Percentiles rank a stretch among this genome's conserved stretches.
These are phyloP conservation scores for Kwoniella bestiolae DNA, from an alignment of 768 basidiomycete species.

Conservation along the genomic window DNA sequence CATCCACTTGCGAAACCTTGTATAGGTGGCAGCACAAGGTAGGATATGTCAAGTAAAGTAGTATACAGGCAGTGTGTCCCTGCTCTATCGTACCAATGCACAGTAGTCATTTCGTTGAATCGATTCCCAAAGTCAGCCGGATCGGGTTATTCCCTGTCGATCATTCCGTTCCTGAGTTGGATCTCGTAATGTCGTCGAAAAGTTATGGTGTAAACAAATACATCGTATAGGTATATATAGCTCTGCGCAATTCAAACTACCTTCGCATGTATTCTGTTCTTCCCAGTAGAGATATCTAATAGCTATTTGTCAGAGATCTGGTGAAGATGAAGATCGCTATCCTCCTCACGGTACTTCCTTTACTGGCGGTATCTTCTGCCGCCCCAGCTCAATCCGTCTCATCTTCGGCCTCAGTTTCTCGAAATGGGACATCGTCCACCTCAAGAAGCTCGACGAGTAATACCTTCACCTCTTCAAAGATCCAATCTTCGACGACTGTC, in stretches of 20 bases:
- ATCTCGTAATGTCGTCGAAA: neutral
- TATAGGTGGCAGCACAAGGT: no score
- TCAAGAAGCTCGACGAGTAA: neutral
- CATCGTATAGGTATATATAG: neutral
- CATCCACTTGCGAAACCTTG: no score
- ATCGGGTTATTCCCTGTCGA: neutral
- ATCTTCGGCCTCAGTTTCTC: neutral
- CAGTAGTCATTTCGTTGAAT: no score
- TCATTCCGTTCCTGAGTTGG: neutral
- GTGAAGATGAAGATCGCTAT: neutral
- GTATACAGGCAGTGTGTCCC: no score
- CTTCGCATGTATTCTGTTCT: no score
- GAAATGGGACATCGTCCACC: neutral
- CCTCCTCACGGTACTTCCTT: neutral
- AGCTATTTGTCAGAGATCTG: no score
- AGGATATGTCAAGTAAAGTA: no score
- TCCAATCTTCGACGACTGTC: neutral
- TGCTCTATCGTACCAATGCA: no score
- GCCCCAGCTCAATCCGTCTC: conserved; percentile 4
- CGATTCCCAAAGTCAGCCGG: no score
- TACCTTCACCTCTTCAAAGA: neutral
- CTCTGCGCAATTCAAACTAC: no score
- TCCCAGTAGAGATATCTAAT: no score
- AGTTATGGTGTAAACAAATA: neutral
- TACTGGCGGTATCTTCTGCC: neutral